Conservation (phyloP, 2,329 filamentous ascomycete species). For the Aspergillus arachidicola region DNA sequence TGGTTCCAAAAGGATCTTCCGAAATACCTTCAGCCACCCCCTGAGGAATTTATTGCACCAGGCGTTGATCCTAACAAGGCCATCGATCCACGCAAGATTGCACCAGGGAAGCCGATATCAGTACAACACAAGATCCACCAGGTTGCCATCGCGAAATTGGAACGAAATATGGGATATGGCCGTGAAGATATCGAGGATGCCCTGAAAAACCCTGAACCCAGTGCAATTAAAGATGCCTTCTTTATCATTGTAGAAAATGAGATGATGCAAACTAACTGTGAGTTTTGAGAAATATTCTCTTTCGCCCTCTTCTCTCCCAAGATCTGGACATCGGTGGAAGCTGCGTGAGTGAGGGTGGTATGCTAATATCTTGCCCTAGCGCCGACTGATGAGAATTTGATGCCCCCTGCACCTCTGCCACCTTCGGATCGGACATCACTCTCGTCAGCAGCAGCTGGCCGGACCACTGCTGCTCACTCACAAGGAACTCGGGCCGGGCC, state of each 20-base stretch:
- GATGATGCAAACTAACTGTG: slow-evolving; percentile 92
- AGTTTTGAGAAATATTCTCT: slow-evolving; percentile 45
- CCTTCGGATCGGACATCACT: slow-evolving; percentile 29
- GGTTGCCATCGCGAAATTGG: slow-evolving; percentile 91
- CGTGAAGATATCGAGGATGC: slow-evolving; percentile 95
- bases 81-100: slow-evolving; percentile 80
- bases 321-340: background rate
- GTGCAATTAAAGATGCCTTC: slow-evolving; percentile 98
- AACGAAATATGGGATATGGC: slow-evolving; percentile 96
- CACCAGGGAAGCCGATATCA: slow-evolving; percentile 73
- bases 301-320: background rate
- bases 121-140: slow-evolving; percentile 89
- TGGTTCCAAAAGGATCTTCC: slow-evolving; percentile 92
- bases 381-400: slow-evolving; percentile 39
- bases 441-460: slow-evolving; percentile 23
- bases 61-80: slow-evolving; percentile 92
- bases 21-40: slow-evolving; percentile 80
- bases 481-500: slow-evolving; percentile 23
- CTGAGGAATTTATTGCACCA: slow-evolving; percentile 90
- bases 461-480: slow-evolving; percentile 18
- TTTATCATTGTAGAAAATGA: slow-evolving; percentile 98
- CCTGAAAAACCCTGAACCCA: slow-evolving; percentile 86
- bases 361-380: slow-evolving; percentile 22
- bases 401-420: slow-evolving; percentile 31
- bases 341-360: background rate